Evolutionary conservation across 2,329 filamentous ascomycete species (phyloP).

Genomic region (Trichoderma brevicompactum): DNA sequence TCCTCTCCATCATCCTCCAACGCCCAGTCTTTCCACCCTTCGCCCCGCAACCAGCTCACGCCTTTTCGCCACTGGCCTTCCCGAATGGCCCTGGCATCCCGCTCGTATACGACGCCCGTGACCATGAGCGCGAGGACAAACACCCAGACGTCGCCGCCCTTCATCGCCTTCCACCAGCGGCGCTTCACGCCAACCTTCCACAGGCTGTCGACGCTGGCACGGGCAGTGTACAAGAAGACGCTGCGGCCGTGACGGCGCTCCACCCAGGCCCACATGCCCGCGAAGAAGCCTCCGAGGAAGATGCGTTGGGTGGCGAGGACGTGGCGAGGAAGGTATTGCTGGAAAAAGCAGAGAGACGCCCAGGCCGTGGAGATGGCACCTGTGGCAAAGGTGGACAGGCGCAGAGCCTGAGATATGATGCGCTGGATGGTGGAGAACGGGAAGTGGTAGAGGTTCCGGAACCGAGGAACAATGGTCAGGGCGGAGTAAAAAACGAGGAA

Average conservation of each 20-base stretch:
- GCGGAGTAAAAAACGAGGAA: slow-evolving; percentile 75
- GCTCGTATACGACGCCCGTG: slow-evolving; percentile 77
- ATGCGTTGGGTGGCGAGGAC: slow-evolving; percentile 82
- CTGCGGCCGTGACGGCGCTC: slow-evolving; percentile 66
- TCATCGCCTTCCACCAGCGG: slow-evolving; percentile 82
- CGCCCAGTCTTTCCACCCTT: slow-evolving; percentile 73
- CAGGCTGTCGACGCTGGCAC: slow-evolving; percentile 77
- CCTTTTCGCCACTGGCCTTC: slow-evolving; percentile 72
- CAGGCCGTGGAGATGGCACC: slow-evolving; percentile 85
- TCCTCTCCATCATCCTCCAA: slow-evolving; percentile 56
- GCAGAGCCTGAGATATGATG: slow-evolving; percentile 71
- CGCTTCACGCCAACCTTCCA: slow-evolving; percentile 96
- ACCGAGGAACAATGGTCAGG: slow-evolving; percentile 67
- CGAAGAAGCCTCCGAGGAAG: slow-evolving; percentile 85
- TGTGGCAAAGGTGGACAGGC: slow-evolving; percentile 74
- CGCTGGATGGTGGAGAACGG: slow-evolving; percentile 70
- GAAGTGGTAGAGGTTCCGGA: slow-evolving; percentile 68
- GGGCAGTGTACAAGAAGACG: slow-evolving; percentile 78
- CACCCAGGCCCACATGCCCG: slow-evolving; percentile 83
- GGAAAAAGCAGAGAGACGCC: slow-evolving; percentile 89
- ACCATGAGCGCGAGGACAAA: slow-evolving; percentile 80
- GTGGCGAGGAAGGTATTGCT: slow-evolving; percentile 72
- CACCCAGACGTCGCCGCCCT: slow-evolving; percentile 81
- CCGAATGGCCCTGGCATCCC: slow-evolving; percentile 67
- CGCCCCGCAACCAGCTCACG: slow-evolving; percentile 73